Percentiles rank a stretch among this genome's conserved stretches.
Evolutionary conservation across 2,329 filamentous ascomycete genomes (phyloP).

Genomic region (Fusarium sororula): DNA sequence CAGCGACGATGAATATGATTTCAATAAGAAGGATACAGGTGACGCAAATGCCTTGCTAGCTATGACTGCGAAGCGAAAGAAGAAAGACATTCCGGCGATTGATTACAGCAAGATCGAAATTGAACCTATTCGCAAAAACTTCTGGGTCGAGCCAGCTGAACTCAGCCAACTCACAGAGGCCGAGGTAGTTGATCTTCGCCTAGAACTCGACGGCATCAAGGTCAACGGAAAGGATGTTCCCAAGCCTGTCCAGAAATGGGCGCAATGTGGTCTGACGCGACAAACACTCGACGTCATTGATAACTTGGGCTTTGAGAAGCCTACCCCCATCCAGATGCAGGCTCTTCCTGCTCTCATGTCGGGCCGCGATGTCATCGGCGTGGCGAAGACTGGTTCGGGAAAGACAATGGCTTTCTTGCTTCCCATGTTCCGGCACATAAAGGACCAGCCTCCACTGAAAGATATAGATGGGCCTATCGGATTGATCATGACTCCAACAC

Average conservation of each 20-base stretch:
- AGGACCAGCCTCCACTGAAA: conserved; percentile 85
- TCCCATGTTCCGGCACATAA: conserved; percentile 98
- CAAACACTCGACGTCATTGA: conserved; percentile 88
- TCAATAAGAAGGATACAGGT: conserved; percentile 57
- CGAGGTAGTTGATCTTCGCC: conserved; percentile 80
- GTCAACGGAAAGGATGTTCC: conserved; percentile 88
- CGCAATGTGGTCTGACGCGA: conserved; percentile 89
- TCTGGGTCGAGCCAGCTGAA: conserved; percentile 91
- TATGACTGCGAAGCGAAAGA: conserved; percentile 76
- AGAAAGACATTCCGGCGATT: conserved; percentile 90
- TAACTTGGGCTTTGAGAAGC: conserved; percentile 82
- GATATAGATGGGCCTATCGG: conserved; percentile 88
- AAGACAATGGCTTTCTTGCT: conserved; percentile 96
- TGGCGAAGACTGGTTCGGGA: conserved; percentile 96
- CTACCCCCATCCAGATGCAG: conserved; percentile 94
- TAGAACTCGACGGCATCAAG: conserved; percentile 95
- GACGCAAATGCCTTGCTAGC: conserved; percentile 61
- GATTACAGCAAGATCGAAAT: conserved; percentile 90
- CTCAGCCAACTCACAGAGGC: conserved; percentile 84
- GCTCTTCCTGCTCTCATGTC: conserved; percentile 96
- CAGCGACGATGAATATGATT: conserved; percentile 79
- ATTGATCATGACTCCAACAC: conserved; percentile 91
- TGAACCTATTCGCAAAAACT: conserved; percentile 88
- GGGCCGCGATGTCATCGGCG: conserved; percentile 92
- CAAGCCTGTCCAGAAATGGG: conserved; percentile 95